These are phyloP conservation scores for Evernia prunastri DNA, from an alignment of 495 filamentous ascomycete genomes.

Conservation along the genomic window DNA sequence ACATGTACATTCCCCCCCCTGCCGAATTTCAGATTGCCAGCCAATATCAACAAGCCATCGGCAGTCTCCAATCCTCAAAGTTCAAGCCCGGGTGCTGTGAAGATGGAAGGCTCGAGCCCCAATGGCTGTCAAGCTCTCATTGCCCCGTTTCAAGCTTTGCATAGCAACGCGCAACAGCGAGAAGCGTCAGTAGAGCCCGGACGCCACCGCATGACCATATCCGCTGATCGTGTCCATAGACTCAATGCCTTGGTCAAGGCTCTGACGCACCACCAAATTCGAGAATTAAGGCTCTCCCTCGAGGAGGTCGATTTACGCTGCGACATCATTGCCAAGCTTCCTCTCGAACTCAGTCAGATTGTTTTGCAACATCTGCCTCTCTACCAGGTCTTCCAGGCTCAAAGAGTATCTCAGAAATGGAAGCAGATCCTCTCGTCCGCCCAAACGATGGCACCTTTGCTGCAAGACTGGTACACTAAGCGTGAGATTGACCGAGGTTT, in stretches of 20 bases:
- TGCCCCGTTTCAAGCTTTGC: background rate
- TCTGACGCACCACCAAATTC: constrained; percentile 3
- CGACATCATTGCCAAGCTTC: constrained; percentile 21
- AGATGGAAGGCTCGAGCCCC: background rate
- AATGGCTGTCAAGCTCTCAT: background rate
- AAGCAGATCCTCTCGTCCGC: constrained; percentile 8
- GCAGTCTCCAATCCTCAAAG: no score
- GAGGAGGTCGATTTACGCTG: background rate
- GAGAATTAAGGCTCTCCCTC: background rate
- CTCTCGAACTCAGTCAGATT: constrained; percentile 13
- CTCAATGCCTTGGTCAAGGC: background rate
- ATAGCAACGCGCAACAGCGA: background rate
- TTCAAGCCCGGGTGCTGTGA: no score
- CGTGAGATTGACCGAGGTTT: background rate
- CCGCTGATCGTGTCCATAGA: background rate
- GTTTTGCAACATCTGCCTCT: constrained; percentile 20
- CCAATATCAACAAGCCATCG: background rate
- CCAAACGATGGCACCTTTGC: background rate
- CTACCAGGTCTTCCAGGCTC: constrained; percentile 14
- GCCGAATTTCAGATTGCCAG: background rate
- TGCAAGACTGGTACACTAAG: constrained; percentile 8
- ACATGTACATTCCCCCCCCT: no score
- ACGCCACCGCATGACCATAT: background rate
- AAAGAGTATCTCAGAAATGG: constrained; percentile 22
- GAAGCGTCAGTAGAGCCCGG: background rate